Conservation (phyloP, 495 filamentous ascomycete species). For the Penicillium silybi region DNA sequence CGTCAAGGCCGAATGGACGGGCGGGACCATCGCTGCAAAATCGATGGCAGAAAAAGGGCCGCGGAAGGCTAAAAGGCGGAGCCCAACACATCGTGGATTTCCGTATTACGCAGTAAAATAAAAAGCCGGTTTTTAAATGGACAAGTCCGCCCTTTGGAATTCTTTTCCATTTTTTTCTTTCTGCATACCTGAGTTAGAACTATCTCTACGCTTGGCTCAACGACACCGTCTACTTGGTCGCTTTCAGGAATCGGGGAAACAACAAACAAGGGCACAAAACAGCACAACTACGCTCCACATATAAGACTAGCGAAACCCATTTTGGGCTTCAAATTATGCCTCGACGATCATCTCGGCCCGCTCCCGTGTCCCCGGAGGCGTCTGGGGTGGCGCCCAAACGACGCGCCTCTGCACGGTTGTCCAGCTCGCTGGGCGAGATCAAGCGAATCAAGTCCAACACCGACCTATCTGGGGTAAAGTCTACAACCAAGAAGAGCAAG, state of each 20-base stretch:
- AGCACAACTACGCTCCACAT: neutral
- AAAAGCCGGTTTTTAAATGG: slow-evolving; percentile 18
- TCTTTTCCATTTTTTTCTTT: slow-evolving; percentile 6
- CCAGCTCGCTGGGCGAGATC: slow-evolving; percentile 29
- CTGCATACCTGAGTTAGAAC: neutral
- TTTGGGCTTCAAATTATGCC: slow-evolving; percentile 23
- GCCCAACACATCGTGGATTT: neutral
- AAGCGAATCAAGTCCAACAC: slow-evolving; percentile 46
- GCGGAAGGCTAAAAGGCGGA: slow-evolving; percentile 17
- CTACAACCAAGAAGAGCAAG: slow-evolving; percentile 54
- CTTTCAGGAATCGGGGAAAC: neutral
- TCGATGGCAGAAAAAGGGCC: neutral
- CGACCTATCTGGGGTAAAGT: slow-evolving; percentile 28
- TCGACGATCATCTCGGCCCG: slow-evolving; percentile 41
- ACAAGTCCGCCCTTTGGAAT: slow-evolving; percentile 4
- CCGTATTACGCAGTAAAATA: slow-evolving; percentile 12
- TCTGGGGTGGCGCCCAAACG: slow-evolving; percentile 37
- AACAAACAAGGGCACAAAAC: neutral
- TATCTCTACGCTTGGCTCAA: neutral
- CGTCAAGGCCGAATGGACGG: slow-evolving; percentile 6
- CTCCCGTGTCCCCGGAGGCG: slow-evolving; percentile 32
- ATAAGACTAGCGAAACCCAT: neutral
- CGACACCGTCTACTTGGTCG: neutral
- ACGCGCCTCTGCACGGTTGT: slow-evolving; percentile 35
- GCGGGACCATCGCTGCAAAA: slow-evolving; percentile 3